phyloP scores from a whole-genome alignment of 139 green algal species.

The Volvox africanus region DNA sequence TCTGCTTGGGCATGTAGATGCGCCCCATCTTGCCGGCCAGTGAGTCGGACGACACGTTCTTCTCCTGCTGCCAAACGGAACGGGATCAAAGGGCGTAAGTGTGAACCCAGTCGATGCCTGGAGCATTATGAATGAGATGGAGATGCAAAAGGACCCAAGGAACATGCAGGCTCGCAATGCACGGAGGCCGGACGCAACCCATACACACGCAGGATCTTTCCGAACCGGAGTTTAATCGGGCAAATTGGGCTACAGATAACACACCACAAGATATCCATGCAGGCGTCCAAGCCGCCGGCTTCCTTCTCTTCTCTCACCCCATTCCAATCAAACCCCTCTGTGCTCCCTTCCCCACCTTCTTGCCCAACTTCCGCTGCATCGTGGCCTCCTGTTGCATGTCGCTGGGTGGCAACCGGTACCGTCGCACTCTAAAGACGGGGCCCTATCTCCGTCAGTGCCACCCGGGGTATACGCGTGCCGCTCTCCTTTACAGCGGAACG shows the following conservation, averaged over 20 bases:
- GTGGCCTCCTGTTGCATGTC: constrained; percentile 90
- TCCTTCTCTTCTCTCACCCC: background rate
- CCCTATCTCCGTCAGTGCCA: constrained; percentile 89
- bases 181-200: too few species aligned
- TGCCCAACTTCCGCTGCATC: constrained; percentile 73
- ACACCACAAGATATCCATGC: too few species aligned
- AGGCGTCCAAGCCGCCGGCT: too few species aligned
- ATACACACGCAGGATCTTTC: too few species aligned
- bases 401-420: constrained; percentile 66
- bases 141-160: too few species aligned
- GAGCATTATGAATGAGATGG: too few species aligned
- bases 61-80: constrained; percentile 72
- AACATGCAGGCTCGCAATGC: too few species aligned
- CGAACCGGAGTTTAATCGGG: too few species aligned
- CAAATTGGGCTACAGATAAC: too few species aligned
- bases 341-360: constrained; percentile 73
- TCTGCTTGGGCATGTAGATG: constrained; percentile 95
- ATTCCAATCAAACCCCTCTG: background rate
- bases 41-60: constrained; percentile 86
- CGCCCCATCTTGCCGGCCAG: constrained; percentile 90
- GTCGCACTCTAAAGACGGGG: constrained; percentile 84
- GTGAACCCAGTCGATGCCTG: too few species aligned
- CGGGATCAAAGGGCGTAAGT: too few species aligned
- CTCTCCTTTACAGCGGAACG: constrained; percentile 84
- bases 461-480: constrained; percentile 75